Conservation (phyloP, 2,329 filamentous ascomycete species). For the Cercospora zeae-maydis region DNA sequence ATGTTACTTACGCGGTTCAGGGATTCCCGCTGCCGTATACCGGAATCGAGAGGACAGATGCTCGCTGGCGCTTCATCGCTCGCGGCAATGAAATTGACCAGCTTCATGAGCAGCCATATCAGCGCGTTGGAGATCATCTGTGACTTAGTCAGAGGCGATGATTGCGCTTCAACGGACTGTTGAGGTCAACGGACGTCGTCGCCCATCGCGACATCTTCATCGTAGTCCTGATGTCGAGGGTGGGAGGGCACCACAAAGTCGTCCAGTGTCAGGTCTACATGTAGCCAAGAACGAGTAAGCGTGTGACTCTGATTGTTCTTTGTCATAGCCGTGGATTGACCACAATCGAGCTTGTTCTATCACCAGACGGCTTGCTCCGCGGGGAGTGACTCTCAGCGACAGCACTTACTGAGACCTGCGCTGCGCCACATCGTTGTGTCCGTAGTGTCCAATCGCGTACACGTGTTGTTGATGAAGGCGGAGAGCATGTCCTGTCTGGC, state of each 20-base stretch:
- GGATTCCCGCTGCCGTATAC: constrained; percentile 49
- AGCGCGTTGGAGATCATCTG: constrained; percentile 59
- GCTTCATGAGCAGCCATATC: constrained; percentile 63
- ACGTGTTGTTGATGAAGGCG: constrained; percentile 60
- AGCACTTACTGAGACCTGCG: constrained; percentile 54
- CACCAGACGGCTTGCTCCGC: not conserved
- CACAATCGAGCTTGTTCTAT: not conserved
- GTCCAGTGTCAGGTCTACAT: constrained; percentile 40
- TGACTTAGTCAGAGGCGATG: not conserved
- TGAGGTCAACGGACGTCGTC: constrained; percentile 46
- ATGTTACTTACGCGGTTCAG: constrained; percentile 39
- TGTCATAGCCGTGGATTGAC: not conserved
- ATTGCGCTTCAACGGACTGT: not conserved
- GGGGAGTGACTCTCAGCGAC: not conserved
- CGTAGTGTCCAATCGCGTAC: constrained; percentile 59
- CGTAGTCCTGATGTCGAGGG: constrained; percentile 42
- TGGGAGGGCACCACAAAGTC: constrained; percentile 52
- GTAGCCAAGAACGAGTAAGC: not conserved
- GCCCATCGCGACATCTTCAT: constrained; percentile 49
- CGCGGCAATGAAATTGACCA: constrained; percentile 61
- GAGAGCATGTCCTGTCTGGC: constrained; percentile 63
- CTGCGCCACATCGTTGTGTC: constrained; percentile 63
- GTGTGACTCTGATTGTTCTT: not conserved
- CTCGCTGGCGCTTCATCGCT: constrained; percentile 50
- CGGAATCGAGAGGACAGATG: constrained; percentile 42